A percentile compares a stretch with the other conserved stretches of the same genome.
Conservation (phyloP, 1,284 basidiomycete species). For the Sporisorium scitamineum region DNA sequence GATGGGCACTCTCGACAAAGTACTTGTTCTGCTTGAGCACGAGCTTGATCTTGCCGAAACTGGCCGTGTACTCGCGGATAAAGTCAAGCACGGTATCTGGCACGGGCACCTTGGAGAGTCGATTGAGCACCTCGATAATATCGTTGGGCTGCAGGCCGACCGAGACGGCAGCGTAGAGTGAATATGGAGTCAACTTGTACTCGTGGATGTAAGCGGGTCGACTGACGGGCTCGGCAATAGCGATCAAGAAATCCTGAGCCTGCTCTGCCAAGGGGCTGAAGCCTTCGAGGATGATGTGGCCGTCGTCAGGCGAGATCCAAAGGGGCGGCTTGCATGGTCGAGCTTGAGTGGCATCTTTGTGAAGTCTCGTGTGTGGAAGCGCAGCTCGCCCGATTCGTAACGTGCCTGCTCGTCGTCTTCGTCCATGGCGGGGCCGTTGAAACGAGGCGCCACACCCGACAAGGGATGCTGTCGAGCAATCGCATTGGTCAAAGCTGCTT, state of each 20-base stretch:
- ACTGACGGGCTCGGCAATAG: conserved; percentile 98
- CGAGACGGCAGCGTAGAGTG: conserved; percentile 96
- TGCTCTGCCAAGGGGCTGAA: conserved; percentile 88
- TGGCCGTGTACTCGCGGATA: conserved; percentile 65
- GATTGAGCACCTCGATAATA: conserved; percentile 86
- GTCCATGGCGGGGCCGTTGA: conserved; percentile 42
- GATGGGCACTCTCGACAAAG: conserved; percentile 68
- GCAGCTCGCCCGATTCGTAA: conserved; percentile 71
- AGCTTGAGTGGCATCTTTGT: conserved; percentile 65
- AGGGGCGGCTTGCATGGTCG: conserved; percentile 66
- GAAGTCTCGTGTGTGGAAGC: conserved; percentile 77
- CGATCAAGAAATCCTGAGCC: conserved; percentile 97
- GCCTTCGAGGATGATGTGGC: conserved; percentile 67
- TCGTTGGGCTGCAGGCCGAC: conserved; percentile 97
- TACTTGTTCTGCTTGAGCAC: conserved; percentile 69
- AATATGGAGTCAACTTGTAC: conserved; percentile 98
- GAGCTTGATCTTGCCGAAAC: conserved; percentile 69
- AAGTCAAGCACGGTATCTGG: conserved; percentile 65
- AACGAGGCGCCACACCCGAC: conserved; percentile 46
- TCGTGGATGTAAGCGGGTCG: conserved; percentile 98
- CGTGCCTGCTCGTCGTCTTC: conserved; percentile 45
- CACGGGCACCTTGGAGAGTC: conserved; percentile 67
- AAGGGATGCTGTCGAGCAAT: conserved; percentile 45
- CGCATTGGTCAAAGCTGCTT: conserved; percentile 6
- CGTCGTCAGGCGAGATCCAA: conserved; percentile 68